Percentiles rank a stretch among this genome's conserved stretches.
Conservation (phyloP, 371 early-diverging fungal species). For the Nematocida sp. region DNA sequence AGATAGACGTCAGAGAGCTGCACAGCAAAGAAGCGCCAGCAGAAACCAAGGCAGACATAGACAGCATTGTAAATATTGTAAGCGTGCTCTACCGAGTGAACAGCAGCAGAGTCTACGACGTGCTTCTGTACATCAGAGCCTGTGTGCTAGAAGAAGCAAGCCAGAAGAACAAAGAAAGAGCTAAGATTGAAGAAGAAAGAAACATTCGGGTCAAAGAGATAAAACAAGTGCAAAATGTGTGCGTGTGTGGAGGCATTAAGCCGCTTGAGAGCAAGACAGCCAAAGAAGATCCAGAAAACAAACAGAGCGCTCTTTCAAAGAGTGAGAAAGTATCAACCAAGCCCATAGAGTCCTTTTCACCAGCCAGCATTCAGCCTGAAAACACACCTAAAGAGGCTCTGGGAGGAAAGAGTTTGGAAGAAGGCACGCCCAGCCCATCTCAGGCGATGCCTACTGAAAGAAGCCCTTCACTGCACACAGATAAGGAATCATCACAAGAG, state of each 20-base stretch:
- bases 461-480: neutral
- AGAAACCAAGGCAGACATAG: slow-evolving; percentile 15
- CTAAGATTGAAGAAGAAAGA: neutral
- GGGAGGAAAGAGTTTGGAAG: too few species aligned
- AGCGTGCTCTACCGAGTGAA: slow-evolving; percentile 32
- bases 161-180: slow-evolving; percentile 21
- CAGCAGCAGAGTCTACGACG: slow-evolving; percentile 27
- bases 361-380: too few species aligned
- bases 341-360: too few species aligned
- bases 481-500: too few species aligned
- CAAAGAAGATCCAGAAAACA: neutral
- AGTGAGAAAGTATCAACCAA: too few species aligned
- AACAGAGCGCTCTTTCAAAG: neutral
- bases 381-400: too few species aligned
- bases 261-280: neutral
- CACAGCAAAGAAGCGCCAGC: neutral
- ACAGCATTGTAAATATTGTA: slow-evolving; percentile 2
- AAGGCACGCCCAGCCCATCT: neutral
- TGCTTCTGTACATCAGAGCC: slow-evolving; percentile 7
- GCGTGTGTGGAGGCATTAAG: neutral
- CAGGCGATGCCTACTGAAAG: neutral
- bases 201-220: neutral
- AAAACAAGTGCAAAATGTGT: neutral
- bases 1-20: slow-evolving; percentile 27
- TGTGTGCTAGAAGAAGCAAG: slow-evolving; percentile 8